phyloP scores from a whole-genome alignment of 2,329 filamentous ascomycete species.

The Xylariaceae sp. region DNA sequence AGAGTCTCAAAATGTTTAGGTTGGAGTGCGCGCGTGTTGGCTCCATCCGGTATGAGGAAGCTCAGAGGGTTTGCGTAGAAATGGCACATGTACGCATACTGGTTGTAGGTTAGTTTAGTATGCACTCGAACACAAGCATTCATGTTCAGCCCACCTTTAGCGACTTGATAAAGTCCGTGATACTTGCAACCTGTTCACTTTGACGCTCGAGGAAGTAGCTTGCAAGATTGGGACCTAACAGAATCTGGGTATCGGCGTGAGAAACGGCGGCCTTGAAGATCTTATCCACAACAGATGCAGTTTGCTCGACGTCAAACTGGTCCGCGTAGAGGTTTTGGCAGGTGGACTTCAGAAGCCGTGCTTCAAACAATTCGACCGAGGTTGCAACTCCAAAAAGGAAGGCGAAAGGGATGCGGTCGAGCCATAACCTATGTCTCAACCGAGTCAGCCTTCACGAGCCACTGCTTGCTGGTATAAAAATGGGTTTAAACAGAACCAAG shows the following conservation, averaged over 20 bases:
- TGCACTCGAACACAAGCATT: not conserved
- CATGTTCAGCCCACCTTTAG: slow-evolving; percentile 50
- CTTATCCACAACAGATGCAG: slow-evolving; percentile 64
- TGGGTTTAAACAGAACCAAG: not conserved
- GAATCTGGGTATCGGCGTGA: slow-evolving; percentile 49
- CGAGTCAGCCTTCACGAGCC: slow-evolving; percentile 1
- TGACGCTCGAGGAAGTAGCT: slow-evolving; percentile 64
- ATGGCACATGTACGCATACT: slow-evolving; percentile 83
- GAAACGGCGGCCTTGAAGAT: slow-evolving; percentile 64
- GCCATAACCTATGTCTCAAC: slow-evolving; percentile 50
- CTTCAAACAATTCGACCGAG: slow-evolving; percentile 73
- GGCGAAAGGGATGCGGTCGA: slow-evolving; percentile 69
- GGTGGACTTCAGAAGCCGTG: slow-evolving; percentile 63
- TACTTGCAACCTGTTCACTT: slow-evolving; percentile 69
- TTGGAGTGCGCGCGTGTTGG: slow-evolving; percentile 39
- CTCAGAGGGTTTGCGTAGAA: slow-evolving; percentile 75
- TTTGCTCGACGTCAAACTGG: slow-evolving; percentile 73
- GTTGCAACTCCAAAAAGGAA: slow-evolving; percentile 76
- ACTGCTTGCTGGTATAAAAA: no score
- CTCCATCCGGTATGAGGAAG: slow-evolving; percentile 47
- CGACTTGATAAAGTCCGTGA: slow-evolving; percentile 65
- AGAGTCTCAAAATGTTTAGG: slow-evolving; percentile 61
- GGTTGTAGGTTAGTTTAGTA: slow-evolving; percentile 15
- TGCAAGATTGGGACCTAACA: slow-evolving; percentile 60
- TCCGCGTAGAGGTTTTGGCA: slow-evolving; percentile 62